Conservation (phyloP, 1,284 basidiomycete genomes). For the Chalciporus piperatoides region DNA sequence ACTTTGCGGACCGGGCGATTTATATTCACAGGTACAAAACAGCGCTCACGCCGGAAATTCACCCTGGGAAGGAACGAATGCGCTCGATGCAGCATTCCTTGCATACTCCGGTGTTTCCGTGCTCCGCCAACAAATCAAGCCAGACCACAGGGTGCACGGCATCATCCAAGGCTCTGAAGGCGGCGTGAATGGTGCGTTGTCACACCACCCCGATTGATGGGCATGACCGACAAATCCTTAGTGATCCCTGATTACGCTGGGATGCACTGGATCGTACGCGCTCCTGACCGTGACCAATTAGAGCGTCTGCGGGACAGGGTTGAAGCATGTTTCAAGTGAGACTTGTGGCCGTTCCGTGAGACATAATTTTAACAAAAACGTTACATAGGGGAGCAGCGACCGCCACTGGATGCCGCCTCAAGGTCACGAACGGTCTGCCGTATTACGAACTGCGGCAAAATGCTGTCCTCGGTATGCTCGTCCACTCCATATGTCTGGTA, state of each 20-base stretch:
- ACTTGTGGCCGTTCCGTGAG: not conserved
- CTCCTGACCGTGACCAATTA: conserved; percentile 57
- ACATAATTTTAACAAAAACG: conserved; percentile 4
- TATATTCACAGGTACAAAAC: conserved; percentile 9
- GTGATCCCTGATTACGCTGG: conserved; percentile 79
- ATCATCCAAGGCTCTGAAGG: conserved; percentile 61
- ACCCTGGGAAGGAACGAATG: conserved; percentile 83
- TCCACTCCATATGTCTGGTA: not conserved
- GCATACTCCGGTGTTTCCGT: conserved; percentile 74
- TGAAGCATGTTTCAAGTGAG: conserved; percentile 56
- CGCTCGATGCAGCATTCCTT: conserved; percentile 79
- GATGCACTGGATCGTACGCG: conserved; percentile 64
- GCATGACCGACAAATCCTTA: conserved; percentile 25
- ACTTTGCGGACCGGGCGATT: not conserved
- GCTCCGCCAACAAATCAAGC: conserved; percentile 71
- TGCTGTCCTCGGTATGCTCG: conserved; percentile 46
- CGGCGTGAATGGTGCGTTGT: conserved; percentile 54
- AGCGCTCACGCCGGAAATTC: conserved; percentile 73
- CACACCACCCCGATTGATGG: conserved; percentile 5
- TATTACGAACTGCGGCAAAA: conserved; percentile 66
- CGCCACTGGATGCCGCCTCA: conserved; percentile 64
- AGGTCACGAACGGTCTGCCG: conserved; percentile 39
- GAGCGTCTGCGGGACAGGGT: conserved; percentile 47
- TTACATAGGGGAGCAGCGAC: conserved; percentile 58
- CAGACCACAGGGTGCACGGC: conserved; percentile 65